Conservation (phyloP, 257 asterid genomes). For the Thymus quinquecostatus region DNA sequence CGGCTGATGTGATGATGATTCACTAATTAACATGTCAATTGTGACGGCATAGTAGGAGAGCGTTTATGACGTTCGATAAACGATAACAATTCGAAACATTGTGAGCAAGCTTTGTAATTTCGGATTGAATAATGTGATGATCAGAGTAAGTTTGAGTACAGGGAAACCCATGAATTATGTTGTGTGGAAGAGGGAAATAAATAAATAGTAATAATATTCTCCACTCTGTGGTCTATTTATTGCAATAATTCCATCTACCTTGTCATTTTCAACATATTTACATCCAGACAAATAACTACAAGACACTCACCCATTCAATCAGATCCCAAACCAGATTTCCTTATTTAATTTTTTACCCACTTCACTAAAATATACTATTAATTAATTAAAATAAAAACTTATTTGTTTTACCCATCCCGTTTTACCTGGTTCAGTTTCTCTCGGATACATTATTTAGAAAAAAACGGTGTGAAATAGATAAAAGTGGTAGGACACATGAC, state of each 20-base stretch:
- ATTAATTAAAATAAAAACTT: no score
- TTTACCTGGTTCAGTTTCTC: no score
- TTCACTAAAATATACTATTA: no score
- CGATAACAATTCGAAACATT: no score
- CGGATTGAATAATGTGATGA: background rate
- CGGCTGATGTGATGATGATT: no score
- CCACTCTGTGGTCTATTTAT: conserved; percentile 22
- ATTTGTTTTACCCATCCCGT: no score
- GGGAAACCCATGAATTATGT: background rate
- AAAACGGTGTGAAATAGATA: no score
- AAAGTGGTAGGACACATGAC: no score
- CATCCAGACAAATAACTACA: conserved; percentile 7
- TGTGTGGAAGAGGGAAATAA: background rate
- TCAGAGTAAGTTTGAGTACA: background rate
- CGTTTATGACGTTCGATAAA: background rate
- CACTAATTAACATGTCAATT: no score
- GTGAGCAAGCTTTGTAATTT: background rate
- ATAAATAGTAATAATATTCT: background rate
- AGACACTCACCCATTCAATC: conserved; percentile 17
- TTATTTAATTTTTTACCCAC: background rate
- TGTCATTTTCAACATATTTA: conserved; percentile 25
- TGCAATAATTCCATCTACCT: conserved; percentile 25
- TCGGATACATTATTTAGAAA: no score
- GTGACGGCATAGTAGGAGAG: no score
- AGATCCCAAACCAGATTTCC: conserved; percentile 9